Base-by-base conservation (phyloP, 208 protist species). In the Leishmania major region DNA sequence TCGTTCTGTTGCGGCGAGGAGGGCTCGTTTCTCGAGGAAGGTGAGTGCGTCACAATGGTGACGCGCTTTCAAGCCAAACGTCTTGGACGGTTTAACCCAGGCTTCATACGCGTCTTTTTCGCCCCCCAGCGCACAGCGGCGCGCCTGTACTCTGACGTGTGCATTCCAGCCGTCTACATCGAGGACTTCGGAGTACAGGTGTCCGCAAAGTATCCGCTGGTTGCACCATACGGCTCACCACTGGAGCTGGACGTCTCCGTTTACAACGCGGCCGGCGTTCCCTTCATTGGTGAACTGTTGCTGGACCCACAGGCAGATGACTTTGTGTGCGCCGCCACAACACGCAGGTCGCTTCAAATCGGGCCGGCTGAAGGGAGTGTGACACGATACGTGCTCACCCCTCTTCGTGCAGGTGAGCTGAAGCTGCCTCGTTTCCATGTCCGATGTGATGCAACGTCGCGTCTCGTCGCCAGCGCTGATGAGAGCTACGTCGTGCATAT, bases 81-180 rank as follows among this genome's bases (percentile, higher is more conserved):
- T 53, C 59, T 69, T 15, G 89, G 91, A 13, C 79, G 59, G 31
- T 64, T 89, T 72, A 81, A 83, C 45, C 81, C 88, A 55, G 92
- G 92, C 13, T 91, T 95, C 70, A 35, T 95, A 53, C 86, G 89
- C n/a, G 79, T 95, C 35, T 22, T 89, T 66, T 87, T 94, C 70
- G 62, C 82, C 10, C 87, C 88, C 25, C 71, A 79, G 45, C 67
- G 72, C 53, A 72, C 76, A 11, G 67, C 79, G 25, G 71, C 85
- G 67, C 84, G 77, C 51, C 78, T 93, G 47, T 84, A 89, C 47
- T 88, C 86, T 3, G 88, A 93, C 69, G 62, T 95, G n/a, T 82
- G 83, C 51, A 89, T 95, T 47, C 92, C 92, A 49, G 59, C 77
- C 17, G 67, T 95, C 31, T 78, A 70, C 31, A 84, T 93, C 1